phyloP scores from a whole-genome alignment of 2,329 filamentous ascomycete species.

The Scopulariopsis brevicaulis region DNA sequence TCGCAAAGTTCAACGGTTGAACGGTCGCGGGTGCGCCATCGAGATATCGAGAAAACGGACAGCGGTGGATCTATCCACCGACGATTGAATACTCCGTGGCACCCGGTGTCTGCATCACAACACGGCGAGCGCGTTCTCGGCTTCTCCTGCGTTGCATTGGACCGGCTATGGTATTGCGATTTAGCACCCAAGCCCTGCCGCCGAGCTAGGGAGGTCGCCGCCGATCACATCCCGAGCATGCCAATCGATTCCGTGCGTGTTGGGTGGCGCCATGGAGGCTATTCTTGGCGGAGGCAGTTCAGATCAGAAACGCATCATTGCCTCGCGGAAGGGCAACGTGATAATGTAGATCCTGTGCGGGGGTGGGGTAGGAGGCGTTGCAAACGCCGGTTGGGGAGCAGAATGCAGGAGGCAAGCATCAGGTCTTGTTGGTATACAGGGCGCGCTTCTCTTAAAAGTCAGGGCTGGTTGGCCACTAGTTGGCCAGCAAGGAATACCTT shows the following conservation, averaged over 20 bases:
- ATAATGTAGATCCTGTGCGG: not conserved
- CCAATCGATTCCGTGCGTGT: not conserved
- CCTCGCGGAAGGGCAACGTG: not conserved
- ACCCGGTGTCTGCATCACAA: not conserved
- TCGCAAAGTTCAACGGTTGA: constrained; percentile 60
- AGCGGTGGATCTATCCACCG: not conserved
- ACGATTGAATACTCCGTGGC: not conserved
- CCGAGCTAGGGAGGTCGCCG: not conserved
- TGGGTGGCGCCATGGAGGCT: not conserved
- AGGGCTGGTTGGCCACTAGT: not conserved
- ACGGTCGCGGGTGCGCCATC: not conserved
- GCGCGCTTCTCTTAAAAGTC: not conserved
- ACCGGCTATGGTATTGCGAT: not conserved
- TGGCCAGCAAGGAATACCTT: not conserved
- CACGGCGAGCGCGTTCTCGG: not conserved
- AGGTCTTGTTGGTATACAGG: not conserved
- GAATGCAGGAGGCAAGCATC: not conserved
- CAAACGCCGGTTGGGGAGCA: not conserved
- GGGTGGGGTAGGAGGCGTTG: not conserved
- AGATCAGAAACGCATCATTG: not conserved
- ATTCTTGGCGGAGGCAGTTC: not conserved
- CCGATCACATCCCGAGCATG: not conserved
- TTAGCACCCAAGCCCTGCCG: not conserved
- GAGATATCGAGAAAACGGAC: not conserved
- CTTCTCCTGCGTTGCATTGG: not conserved